Base-by-base conservation (phyloP, 1,139 yeast genomes). In the Lodderomyces margitis region DNA sequence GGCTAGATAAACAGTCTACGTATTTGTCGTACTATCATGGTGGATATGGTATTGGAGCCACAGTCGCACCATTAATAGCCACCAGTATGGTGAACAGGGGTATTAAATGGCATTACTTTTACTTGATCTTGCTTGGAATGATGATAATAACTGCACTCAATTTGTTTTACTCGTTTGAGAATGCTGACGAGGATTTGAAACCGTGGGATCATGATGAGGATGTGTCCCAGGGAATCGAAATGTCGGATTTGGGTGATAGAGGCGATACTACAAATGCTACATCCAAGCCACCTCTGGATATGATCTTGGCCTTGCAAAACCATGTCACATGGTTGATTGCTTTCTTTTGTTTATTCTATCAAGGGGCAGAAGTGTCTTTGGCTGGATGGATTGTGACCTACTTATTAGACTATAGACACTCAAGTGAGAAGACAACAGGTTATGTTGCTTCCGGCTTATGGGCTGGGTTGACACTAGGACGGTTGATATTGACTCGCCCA, bases 301-400 rank as follows among this genome's bases (percentile, higher is more conserved):
- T 61, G 54, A 38, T 46, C 3, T 47, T 46, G 20, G 76, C 83
- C 1, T 51, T 78, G 34, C 64, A 60, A 43, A 68, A 66, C 46
- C 56, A 57, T 10, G 59, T 66, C 36, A 77, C 83, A 1, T 82
- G 87, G 87, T 49, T 76, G 2, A 54, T 75, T 34, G 70, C 85
- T 1, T 52, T 75, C 38, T 75, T 77, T 47, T 72, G 80, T 6
- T 70, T 83, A 40, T 74, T 75, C 50, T 83, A 83, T 51, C 85
- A 81, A 52, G 91, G 89, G 3, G 72, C 78, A 2, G 89, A 83
- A 55, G 87, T 83, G 4, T 65, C 84, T 0, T 58, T 81, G 51
- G 87, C 84, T 16, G 87, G 87, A 23, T 83, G 88, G 88, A 72
- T 80, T 27, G 83, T 81, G 31, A 79, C 88, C 0, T 83, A 70